Percentiles rank a stretch among this genome's conserved stretches.
Conservation (phyloP, 441 rosid genomes). For the Sinapis alba region DNA sequence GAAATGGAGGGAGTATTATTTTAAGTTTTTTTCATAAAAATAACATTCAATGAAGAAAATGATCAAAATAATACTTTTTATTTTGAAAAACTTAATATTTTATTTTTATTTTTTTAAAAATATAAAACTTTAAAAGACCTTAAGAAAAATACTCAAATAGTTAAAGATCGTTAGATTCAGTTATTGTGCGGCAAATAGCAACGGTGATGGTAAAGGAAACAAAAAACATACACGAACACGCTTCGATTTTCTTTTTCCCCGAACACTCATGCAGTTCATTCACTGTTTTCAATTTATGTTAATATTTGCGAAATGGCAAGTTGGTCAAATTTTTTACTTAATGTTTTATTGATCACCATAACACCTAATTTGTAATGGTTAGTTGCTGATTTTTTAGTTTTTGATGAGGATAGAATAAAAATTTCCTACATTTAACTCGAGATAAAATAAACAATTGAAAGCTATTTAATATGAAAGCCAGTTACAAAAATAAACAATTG, state of each 20-base stretch:
- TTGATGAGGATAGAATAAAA: neutral
- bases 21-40: too few relatives aligned
- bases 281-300: neutral
- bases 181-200: neutral
- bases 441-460: neutral
- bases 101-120: too few relatives aligned
- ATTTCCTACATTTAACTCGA: neutral
- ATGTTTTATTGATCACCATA: neutral
- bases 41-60: too few relatives aligned
- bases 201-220: neutral
- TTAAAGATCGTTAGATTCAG: neutral
- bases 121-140: too few relatives aligned
- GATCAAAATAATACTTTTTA: too few relatives aligned
- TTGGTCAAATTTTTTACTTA: neutral
- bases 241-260: neutral
- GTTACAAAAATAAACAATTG: neutral
- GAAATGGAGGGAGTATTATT: too few relatives aligned
- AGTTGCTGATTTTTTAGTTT: neutral
- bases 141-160: too few relatives aligned
- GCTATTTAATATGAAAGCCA: too few relatives aligned
- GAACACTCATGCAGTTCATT: neutral
- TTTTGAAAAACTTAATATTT: too few relatives aligned
- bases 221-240: neutral
- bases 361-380: neutral
- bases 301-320: neutral